Evolutionary conservation across 257 asterid species (phyloP).

Genomic region (Agastache rugosa): DNA sequence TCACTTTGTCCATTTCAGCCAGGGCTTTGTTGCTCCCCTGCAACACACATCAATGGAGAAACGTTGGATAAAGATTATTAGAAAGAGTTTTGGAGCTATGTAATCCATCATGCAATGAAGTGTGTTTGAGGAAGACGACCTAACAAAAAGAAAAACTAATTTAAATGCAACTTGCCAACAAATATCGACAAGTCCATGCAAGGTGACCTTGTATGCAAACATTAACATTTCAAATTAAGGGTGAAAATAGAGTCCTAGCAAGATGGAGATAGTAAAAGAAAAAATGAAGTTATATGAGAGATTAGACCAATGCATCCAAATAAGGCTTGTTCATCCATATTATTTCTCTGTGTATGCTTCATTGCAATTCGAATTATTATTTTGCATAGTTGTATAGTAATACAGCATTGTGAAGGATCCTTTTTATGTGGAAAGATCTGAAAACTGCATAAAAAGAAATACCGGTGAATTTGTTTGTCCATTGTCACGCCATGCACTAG

Average conservation of each 20-base stretch:
- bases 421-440: constrained; percentile 6
- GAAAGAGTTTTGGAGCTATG: background rate
- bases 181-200: background rate
- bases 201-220: background rate
- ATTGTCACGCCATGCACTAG: constrained; percentile 51
- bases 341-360: background rate
- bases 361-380: constrained; percentile 3
- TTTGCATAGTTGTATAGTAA: background rate
- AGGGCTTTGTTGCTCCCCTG: constrained; percentile 59
- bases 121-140: background rate
- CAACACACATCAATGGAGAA: constrained; percentile 36
- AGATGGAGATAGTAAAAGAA: background rate
- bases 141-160: constrained; percentile 7
- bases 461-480: constrained; percentile 69
- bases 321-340: constrained; percentile 8
- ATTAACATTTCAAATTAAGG: constrained; percentile 11
- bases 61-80: background rate
- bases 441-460: constrained; percentile 27
- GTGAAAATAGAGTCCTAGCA: background rate
- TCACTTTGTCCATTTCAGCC: constrained; percentile 73
- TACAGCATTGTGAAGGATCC: constrained; percentile 14
- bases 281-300: background rate
- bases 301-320: constrained; percentile 1
- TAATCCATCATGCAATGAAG: constrained; percentile 3
- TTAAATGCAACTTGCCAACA: constrained; percentile 1